Conservation (phyloP, 2,329 filamentous ascomycete genomes). For the Fusarium virguliforme region DNA sequence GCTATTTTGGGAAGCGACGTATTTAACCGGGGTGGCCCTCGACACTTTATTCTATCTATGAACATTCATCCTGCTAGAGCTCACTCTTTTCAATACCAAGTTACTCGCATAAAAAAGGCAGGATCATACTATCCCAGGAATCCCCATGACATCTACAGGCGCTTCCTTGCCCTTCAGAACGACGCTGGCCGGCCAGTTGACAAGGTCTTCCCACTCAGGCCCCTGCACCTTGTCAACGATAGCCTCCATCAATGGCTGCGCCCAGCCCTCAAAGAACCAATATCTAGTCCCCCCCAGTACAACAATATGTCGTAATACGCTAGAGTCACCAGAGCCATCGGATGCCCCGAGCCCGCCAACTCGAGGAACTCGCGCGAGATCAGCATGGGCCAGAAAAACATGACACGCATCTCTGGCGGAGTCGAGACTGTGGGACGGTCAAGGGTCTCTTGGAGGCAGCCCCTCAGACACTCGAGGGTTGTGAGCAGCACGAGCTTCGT, state of each 20-base stretch:
- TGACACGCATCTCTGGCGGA: constrained; percentile 27
- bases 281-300: constrained; percentile 34
- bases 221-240: constrained; percentile 38
- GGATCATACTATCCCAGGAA: not conserved
- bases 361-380: constrained; percentile 33
- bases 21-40: not conserved
- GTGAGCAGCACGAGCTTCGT: not conserved
- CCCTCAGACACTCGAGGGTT: not conserved
- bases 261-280: constrained; percentile 43
- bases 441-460: not conserved
- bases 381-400: constrained; percentile 40
- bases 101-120: not conserved
- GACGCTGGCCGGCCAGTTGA: constrained; percentile 29
- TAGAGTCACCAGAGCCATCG: constrained; percentile 29
- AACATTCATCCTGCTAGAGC: not conserved
- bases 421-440: not conserved
- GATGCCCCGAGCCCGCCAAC: constrained; percentile 20
- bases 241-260: constrained; percentile 23
- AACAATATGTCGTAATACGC: constrained; percentile 35
- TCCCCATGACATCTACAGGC: not conserved
- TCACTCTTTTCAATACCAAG: not conserved
- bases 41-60: not conserved
- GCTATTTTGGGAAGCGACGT: not conserved
- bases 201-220: constrained; percentile 36
- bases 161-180: constrained; percentile 15